Conservation (phyloP, 495 filamentous ascomycete species). For the Trichoderma reesei region DNA sequence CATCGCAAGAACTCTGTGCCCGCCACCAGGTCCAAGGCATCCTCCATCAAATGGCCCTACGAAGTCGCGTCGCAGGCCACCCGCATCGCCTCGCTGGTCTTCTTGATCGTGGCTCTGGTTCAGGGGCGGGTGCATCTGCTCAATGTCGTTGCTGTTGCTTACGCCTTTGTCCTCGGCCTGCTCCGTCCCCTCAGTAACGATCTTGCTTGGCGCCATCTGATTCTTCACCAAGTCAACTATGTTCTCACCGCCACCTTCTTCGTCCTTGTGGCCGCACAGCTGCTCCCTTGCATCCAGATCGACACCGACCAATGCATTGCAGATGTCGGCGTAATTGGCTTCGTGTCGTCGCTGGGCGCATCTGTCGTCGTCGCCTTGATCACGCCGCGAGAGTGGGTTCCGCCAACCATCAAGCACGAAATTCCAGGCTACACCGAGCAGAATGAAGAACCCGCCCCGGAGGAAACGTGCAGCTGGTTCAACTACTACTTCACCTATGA, state of each 20-base stretch:
- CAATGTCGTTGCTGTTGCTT: constrained; percentile 20
- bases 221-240: constrained; percentile 31
- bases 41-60: constrained; percentile 21
- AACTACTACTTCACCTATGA: constrained; percentile 39
- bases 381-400: constrained; percentile 31
- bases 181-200: constrained; percentile 22
- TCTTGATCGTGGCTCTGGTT: constrained; percentile 19
- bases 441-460: constrained; percentile 27
- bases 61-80: constrained; percentile 26
- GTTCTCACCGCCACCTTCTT: constrained; percentile 21
- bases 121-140: constrained; percentile 19
- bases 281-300: constrained; percentile 25
- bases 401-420: constrained; percentile 23
- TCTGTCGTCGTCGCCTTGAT: constrained; percentile 23
- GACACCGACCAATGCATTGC: constrained; percentile 13
- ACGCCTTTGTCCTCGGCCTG: constrained; percentile 28
- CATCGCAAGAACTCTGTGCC: neutral
- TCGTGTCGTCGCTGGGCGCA: constrained; percentile 21
- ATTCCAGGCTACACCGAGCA: constrained; percentile 20
- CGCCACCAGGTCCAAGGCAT: constrained; percentile 12
- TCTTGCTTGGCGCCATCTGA: constrained; percentile 28
- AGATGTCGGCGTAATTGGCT: constrained; percentile 15
- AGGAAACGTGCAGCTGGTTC: constrained; percentile 42
- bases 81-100: constrained; percentile 23
- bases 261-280: constrained; percentile 17